Percentiles rank a stretch among this genome's conserved stretches.
Conservation (phyloP, 2,329 filamentous ascomycete species). For the Emmonsiellopsis sp. region DNA sequence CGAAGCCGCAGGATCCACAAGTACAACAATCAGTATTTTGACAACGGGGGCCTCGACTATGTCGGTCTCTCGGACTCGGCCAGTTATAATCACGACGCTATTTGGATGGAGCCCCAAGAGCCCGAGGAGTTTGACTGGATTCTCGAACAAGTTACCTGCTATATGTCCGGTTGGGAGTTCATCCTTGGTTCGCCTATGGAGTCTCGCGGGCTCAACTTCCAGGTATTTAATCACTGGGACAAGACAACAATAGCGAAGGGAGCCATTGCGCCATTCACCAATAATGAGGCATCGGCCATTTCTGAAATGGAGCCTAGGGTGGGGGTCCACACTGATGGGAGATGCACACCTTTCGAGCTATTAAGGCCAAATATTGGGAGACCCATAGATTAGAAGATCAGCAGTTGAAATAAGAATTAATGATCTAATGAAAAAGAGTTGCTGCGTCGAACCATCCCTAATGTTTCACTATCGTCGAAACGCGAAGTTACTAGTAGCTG, state of each 20-base stretch:
- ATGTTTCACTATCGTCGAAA: too few relatives aligned
- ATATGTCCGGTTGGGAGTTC: background rate
- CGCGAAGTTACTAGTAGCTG: too few relatives aligned
- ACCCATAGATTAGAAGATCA: too few relatives aligned
- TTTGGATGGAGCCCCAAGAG: background rate
- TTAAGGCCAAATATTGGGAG: too few relatives aligned
- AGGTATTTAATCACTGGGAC: background rate
- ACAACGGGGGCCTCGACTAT: background rate
- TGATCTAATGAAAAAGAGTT: too few relatives aligned
- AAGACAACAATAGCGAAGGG: background rate
- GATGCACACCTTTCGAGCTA: too few relatives aligned
- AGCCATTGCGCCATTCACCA: background rate
- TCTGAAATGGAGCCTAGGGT: background rate
- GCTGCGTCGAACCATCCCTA: too few relatives aligned
- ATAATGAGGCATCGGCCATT: background rate
- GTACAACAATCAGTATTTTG: conserved; percentile 3
- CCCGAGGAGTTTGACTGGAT: background rate
- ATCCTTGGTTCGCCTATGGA: background rate
- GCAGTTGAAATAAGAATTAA: too few relatives aligned
- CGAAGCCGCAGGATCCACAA: background rate
- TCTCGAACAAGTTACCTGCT: conserved; percentile 1
- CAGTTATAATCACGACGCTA: background rate
- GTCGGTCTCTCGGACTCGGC: background rate
- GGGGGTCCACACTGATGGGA: background rate
- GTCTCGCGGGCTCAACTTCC: background rate